Base-by-base conservation (phyloP, 495 filamentous ascomycete genomes). In the Hamigera avellanea region DNA sequence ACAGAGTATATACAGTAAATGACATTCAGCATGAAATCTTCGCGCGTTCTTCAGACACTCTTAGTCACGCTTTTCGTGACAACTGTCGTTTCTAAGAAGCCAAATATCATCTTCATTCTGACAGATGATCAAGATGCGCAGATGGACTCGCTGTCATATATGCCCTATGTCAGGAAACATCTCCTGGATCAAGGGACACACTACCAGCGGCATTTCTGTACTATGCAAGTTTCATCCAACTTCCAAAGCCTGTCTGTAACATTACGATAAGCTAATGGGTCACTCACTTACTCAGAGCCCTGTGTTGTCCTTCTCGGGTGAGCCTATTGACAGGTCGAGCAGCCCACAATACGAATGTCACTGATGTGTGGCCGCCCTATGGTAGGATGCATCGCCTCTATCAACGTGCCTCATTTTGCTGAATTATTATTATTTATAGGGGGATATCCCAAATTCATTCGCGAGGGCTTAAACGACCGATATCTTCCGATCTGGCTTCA, bases 331-430 rank as follows among this genome's bases (percentile, higher is more conserved):
- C 76, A 0, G 78, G 78, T 1, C 70, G 71, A 40, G 58, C 64
- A 14, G 72, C 73, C 0, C 78, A 82, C 53, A 82, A 82, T 46
- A 80, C 77, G 16, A 82, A 82, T 44, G 75, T 81, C 6, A 81
- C 77, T 1, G 72, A 79, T 39, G 69, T 82, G 2, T 56, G 46
- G 35, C 70, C 75, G 0, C 77, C 73, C 6, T 62, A 69, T 37
- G 71, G 71, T 74, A 17, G 73, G 70, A 7, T 12, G 2, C n/a
- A n/a, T n/a, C n/a, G n/a, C n/a, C n/a, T n/a, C n/a, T n/a, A 23
- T 5, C 4, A 23, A 23, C 21, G 9, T 4, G 21, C 21, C 5
- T 23, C 21, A 23, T n/a, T n/a, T n/a, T n/a, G n/a, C n/a, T n/a
- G 9, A 23, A 23, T 9, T 23, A 23, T 5, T 23, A 9, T 9